Evolutionary conservation across 176 grass and related monocot species (phyloP), one percentile per base, ranked within the genome.

Genomic region (Oryza nivara): DNA sequence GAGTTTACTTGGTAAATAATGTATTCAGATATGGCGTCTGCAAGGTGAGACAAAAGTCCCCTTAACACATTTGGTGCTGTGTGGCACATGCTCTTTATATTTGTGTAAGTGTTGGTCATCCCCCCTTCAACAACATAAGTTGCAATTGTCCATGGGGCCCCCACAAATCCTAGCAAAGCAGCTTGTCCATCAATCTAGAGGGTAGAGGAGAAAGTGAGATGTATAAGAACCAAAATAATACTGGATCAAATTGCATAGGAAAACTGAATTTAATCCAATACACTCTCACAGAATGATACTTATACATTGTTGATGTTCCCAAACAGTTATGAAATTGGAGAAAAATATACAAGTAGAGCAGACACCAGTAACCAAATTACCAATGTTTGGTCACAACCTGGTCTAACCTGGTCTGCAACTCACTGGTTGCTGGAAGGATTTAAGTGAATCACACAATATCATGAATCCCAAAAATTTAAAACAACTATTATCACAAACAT

Each of bases 131-230:
- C 87, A 87, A 98, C 87, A 77, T 95, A 98, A 83, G 96, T 98
- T 81, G 91, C 96, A 83, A 98, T 95, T 78, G 96, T 98, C 96
- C 96, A 98, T 86, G 96, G 96, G 35, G 86, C 96, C 19, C 96
- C 96, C 28, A 98, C 96, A 85, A 98, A 98, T 86, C 96, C 96
- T 88, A 98, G 88, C 73, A 98, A 90, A 71, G 96, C 92, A 69
- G 91, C 91, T 84, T 90, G 87, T 70, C 90, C 87, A 74, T 89
- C 88, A 75, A 98, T 93, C 96, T 98, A 88, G 32, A 84, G 77
- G 72, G 78, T 84, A 73, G 2, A 85, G 19, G 65, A 74, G 74
- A 28, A 80, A 87, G 82, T 4, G 48, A 81, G 46, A 30, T 60
- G 70, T 44, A 80, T 63, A 63, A 63, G n/a, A 8, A 83, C 69